Evolutionary conservation across 1,284 basidiomycete genomes (phyloP), one percentile per base, ranked within the genome.

Genomic region (Apiotrichum porosum): DNA sequence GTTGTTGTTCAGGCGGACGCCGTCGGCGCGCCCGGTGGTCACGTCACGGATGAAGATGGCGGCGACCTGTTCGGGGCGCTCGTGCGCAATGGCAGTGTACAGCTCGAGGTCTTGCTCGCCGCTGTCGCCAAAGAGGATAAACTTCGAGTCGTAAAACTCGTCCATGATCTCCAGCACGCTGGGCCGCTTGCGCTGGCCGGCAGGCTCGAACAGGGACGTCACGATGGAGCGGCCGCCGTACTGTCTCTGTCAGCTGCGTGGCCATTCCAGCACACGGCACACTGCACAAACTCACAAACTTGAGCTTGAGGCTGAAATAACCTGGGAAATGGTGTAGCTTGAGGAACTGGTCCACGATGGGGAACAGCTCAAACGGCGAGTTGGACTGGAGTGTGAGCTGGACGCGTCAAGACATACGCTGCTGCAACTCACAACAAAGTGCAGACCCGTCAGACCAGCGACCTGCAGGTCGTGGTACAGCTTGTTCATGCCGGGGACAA

Each of bases 101-200:
- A 93, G 76, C 67, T 92, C 88, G 33, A 93, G 74, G 69, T 93
- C 90, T 61, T 91, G 88, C 65, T 93, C 89, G 30, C 88, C 89
- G 0, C 83, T 82, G 68, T 94, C 91, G 9, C 90, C 90, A 26
- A 94, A 77, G 39, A 93, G 80, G 61, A 95, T 74, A 71, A 95
- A 94, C 18, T 75, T 77, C 3, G 84, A 81, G 36, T 82, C 76
- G 1, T 80, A 81, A 66, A 93, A 92, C 10, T 81, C 78, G 44
- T 85, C 79, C n/a, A 94, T 75, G 23, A 74, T 76, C 36, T 90
- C 86, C 9, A 83, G 66, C 3, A 93, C 81, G n/a, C 83, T 84
- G 0, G 79, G 80, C 5, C 83, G 81, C 72, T 95, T 95, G 34
- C 90, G 81, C 28, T 81, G 78, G 0, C 71, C 76, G 0, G 88